Evolutionary conservation across 1,284 basidiomycete species (phyloP).

Genomic region (Microbotryomycetes sp.): DNA sequence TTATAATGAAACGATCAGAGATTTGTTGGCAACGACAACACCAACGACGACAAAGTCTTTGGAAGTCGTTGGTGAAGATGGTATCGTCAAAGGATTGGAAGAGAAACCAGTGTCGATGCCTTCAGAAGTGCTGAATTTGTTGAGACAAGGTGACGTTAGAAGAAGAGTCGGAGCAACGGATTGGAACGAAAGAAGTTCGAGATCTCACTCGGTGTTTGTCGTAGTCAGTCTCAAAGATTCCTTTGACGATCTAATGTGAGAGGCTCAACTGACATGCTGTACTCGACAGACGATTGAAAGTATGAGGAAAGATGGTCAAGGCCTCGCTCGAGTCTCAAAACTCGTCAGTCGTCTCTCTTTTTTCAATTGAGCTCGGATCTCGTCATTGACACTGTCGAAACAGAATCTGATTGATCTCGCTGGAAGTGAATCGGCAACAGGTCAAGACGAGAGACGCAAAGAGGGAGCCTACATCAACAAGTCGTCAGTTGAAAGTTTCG

Average conservation of each 20-base stretch:
- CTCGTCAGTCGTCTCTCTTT: conserved; percentile 8
- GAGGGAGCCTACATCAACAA: conserved; percentile 56
- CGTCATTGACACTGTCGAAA: neutral
- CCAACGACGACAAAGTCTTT: conserved; percentile 17
- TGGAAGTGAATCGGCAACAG: conserved; percentile 52
- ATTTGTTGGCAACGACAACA: conserved; percentile 43
- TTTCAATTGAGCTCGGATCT: neutral
- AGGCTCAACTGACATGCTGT: conserved; percentile 25
- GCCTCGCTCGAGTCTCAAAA: conserved; percentile 12
- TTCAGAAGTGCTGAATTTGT: conserved; percentile 47
- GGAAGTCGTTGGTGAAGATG: conserved; percentile 37
- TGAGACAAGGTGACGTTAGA: conserved; percentile 48
- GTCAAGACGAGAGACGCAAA: conserved; percentile 49
- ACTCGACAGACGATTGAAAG: conserved; percentile 39
- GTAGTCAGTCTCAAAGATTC: conserved; percentile 44
- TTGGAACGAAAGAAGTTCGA: conserved; percentile 52
- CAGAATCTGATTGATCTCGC: conserved; percentile 54
- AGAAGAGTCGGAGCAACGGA: conserved; percentile 52
- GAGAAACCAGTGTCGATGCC: conserved; percentile 51
- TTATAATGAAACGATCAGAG: conserved; percentile 54
- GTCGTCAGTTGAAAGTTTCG: conserved; percentile 34
- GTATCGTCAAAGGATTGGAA: conserved; percentile 42
- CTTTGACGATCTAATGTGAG: neutral
- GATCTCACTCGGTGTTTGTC: conserved; percentile 52
- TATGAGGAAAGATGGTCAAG: conserved; percentile 20